These are phyloP conservation scores for Ustilago loliicola DNA, from an alignment of 1,284 basidiomycete species.

Conservation along the genomic window DNA sequence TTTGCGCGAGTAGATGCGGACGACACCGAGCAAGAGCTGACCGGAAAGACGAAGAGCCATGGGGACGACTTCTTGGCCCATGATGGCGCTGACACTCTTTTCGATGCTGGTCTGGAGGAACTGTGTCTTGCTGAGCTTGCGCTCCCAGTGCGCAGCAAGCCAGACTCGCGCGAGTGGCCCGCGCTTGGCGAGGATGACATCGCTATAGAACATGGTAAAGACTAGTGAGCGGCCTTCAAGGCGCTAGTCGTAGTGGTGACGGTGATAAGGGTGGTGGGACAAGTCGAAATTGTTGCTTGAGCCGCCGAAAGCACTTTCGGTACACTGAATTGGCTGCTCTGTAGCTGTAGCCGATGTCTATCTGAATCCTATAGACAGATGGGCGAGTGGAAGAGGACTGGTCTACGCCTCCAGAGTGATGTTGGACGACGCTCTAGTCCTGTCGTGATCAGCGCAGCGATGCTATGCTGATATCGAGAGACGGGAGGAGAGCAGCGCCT, in stretches of 20 bases:
- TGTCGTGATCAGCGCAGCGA: not conserved
- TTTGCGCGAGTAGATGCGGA: slow-evolving; percentile 96
- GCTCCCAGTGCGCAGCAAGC: slow-evolving; percentile 98
- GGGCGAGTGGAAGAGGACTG: not conserved
- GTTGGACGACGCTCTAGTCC: slow-evolving; percentile 9
- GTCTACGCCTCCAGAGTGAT: not conserved
- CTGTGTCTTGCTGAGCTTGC: slow-evolving; percentile 95
- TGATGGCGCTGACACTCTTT: slow-evolving; percentile 83
- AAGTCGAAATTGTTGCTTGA: not conserved
- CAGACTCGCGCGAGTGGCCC: slow-evolving; percentile 96
- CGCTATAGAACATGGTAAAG: slow-evolving; percentile 82
- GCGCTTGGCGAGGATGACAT: slow-evolving; percentile 89
- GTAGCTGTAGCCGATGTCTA: not conserved
- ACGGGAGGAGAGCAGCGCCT: not conserved
- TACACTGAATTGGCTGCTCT: not conserved
- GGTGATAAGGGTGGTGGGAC: not conserved
- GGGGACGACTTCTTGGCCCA: slow-evolving; percentile 81
- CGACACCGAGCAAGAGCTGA: slow-evolving; percentile 93
- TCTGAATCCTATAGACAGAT: not conserved
- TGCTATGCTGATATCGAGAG: not conserved
- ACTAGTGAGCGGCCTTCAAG: not conserved
- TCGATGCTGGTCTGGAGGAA: slow-evolving; percentile 94
- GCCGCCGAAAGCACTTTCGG: not conserved
- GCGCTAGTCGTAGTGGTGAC: not conserved
- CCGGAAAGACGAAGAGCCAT: slow-evolving; percentile 95